These are phyloP conservation scores for Rhynchospora tenuis DNA, from an alignment of 176 grass and related monocot genomes.

Conservation along the genomic window DNA sequence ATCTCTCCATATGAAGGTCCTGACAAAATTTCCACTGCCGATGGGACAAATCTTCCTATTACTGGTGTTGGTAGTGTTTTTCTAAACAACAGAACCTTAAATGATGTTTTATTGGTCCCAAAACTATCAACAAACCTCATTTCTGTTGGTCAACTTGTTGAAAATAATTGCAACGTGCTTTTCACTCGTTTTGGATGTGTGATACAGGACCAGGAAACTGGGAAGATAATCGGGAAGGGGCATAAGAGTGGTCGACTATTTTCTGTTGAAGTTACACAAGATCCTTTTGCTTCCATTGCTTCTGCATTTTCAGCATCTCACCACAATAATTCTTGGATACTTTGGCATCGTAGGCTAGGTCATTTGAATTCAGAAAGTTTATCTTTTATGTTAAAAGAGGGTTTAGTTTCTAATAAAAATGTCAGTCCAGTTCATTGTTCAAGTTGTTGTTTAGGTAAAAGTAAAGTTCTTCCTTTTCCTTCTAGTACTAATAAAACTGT, in stretches of 20 bases:
- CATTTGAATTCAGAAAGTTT: neutral
- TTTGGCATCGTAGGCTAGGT: neutral
- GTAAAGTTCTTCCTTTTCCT: neutral
- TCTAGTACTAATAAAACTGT: neutral
- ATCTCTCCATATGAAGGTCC: neutral
- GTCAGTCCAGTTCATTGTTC: neutral
- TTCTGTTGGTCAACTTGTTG: neutral
- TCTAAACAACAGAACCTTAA: neutral
- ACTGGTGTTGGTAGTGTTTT: neutral
- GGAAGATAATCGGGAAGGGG: neutral
- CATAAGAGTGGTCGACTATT: neutral
- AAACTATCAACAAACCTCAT: neutral
- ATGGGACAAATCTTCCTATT: neutral
- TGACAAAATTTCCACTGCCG: neutral
- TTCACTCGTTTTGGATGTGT: neutral
- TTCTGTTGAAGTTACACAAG: neutral
- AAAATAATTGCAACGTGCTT: neutral
- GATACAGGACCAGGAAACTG: neutral
- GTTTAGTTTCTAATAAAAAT: neutral
- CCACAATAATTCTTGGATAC: neutral
- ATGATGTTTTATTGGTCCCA: neutral
- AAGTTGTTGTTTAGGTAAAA: neutral
- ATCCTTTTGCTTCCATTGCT: neutral
- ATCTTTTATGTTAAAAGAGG: neutral
- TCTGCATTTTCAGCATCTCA: neutral